Evolutionary conservation across 495 filamentous ascomycete genomes (phyloP), one percentile per base, ranked within the genome.

Genomic region (Hyphodiscus hymeniophilus): DNA sequence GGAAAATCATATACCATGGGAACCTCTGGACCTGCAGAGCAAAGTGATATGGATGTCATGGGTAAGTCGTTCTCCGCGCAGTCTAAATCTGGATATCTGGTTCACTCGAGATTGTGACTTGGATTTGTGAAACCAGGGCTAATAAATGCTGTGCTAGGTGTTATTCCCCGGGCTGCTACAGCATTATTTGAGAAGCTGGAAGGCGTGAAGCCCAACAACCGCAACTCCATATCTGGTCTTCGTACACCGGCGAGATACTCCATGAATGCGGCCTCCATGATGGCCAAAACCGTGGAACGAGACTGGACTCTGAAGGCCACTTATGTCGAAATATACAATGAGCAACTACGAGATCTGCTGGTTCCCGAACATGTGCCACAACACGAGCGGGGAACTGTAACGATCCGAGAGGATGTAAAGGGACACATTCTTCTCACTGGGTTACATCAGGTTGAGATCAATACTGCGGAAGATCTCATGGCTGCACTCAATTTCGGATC

Each of bases 1-100:
- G 92, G 92, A 58, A 99, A 99, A 67, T 99, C 92, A 1, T 97
- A 96, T 63, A 99, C 92, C 0, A 99, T 99, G 92, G 92, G 92
- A 33, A 99, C 92, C 1, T 85, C 92, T 2, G 88, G 90, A 2
- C 90, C 94, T 7, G 67, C 61, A 16, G 91, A 95, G 59, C 87
- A 95, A 59, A 73, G 70, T n/a, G 71, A 90, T 57, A 44, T 74
- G 38, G 74, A 83, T 11, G 66, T 79, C 0, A 94, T 89, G 87
- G 91, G 89, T 94, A 72, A 65, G 78, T 66, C n/a, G 22, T 38
- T 48, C 60, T 22, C n/a, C n/a, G n/a, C n/a, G n/a, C n/a, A n/a
- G n/a, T n/a, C n/a, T n/a, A n/a, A n/a, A 22, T 8, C 6, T 8
- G n/a, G 7, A 42, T 7, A 12, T 44, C 12, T 38, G 26, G 15